Percentiles rank a stretch among this genome's conserved stretches.
These are phyloP conservation scores for Grammothele lineata DNA, from an alignment of 768 basidiomycete genomes.

Conservation along the genomic window DNA sequence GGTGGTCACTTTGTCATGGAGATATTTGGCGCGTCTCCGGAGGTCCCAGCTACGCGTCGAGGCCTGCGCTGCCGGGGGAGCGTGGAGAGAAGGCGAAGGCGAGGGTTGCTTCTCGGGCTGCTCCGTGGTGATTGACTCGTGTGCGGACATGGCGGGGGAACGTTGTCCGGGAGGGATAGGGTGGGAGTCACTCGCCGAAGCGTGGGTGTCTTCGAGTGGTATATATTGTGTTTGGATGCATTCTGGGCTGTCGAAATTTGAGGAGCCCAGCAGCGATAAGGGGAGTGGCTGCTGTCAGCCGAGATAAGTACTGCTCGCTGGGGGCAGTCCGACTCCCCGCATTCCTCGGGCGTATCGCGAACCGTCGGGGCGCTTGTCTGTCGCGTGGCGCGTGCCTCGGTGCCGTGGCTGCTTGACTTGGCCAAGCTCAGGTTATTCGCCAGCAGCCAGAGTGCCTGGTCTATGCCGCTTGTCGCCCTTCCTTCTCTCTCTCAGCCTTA, in stretches of 20 bases:
- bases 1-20: conserved; percentile 39
- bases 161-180: not conserved
- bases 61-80: not conserved
- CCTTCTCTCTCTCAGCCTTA: no score
- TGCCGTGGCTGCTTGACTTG: no score
- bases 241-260: conserved; percentile 5
- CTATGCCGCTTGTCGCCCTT: no score
- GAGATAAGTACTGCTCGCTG: not conserved
- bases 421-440: no score
- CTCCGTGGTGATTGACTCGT: conserved; percentile 24
- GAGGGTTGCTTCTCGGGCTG: conserved; percentile 25
- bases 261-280: not conserved
- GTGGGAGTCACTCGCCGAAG: not conserved
- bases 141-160: conserved; percentile 20
- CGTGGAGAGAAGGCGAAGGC: conserved; percentile 10
- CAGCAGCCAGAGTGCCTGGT: no score
- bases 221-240: no score
- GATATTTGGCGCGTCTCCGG: conserved; percentile 1
- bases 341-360: no score
- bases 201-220: no score
- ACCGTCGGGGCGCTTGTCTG: no score
- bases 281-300: not conserved
- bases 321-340: not conserved
- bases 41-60: no score
- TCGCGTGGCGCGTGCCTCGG: no score